These are phyloP conservation scores for Glaciozyma antarctica DNA, from an alignment of 768 basidiomycete genomes.

Conservation along the genomic window DNA sequence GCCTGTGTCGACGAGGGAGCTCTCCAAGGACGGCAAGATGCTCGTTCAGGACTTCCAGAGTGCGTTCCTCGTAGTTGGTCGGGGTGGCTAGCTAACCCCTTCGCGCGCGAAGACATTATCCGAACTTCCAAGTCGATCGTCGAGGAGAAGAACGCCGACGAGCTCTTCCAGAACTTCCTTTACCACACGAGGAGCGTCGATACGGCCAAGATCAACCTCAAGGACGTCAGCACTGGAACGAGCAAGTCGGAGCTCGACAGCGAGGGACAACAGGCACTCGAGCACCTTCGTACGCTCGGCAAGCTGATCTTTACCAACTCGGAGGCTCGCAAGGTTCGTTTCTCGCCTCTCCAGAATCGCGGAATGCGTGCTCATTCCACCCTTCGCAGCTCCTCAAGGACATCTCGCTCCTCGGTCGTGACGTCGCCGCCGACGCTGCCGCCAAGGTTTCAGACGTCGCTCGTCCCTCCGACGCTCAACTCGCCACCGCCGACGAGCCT, in stretches of 20 bases:
- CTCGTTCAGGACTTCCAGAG: slow-evolving; percentile 26
- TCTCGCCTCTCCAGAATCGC: not conserved
- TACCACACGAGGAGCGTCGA: slow-evolving; percentile 52
- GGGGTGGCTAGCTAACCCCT: not conserved
- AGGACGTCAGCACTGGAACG: slow-evolving; percentile 43
- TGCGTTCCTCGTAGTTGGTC: not conserved
- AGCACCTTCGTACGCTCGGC: slow-evolving; percentile 73
- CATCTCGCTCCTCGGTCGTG: slow-evolving; percentile 40
- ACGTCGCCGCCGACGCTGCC: slow-evolving; percentile 47
- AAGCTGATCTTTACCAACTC: slow-evolving; percentile 80
- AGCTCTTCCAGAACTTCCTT: slow-evolving; percentile 82
- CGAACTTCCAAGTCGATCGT: slow-evolving; percentile 36
- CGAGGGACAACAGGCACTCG: slow-evolving; percentile 61
- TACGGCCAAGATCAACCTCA: slow-evolving; percentile 41
- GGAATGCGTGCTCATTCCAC: not conserved
- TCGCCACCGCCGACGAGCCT: slow-evolving; percentile 59
- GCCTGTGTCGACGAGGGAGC: slow-evolving; percentile 20
- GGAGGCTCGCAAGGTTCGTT: slow-evolving; percentile 32
- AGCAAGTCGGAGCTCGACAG: slow-evolving; percentile 41
- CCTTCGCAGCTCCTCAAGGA: slow-evolving; percentile 36
- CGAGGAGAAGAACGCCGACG: slow-evolving; percentile 44
- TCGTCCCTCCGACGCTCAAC: slow-evolving; percentile 55
- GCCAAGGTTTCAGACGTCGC: slow-evolving; percentile 59
- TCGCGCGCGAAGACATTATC: slow-evolving; percentile 45
- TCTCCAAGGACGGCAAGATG: slow-evolving; percentile 27